Evolutionary conservation across 345 rosid species (phyloP).

Genomic region (Aquilaria yunnanensis): DNA sequence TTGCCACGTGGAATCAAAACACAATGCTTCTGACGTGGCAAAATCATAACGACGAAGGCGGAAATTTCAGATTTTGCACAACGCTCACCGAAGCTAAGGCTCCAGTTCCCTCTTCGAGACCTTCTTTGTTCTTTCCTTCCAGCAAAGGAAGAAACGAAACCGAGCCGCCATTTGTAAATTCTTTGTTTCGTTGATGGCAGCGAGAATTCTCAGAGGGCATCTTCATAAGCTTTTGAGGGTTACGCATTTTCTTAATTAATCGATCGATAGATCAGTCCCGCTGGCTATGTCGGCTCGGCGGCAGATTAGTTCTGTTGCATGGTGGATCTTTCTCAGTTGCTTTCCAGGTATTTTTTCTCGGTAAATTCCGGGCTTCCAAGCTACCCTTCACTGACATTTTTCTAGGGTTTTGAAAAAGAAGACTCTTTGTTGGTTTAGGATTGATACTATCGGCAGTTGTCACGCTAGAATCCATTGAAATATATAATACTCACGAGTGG

Average conservation of each 20-base stretch:
- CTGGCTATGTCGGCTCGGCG: constrained; percentile 21
- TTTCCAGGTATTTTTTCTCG: constrained; percentile 16
- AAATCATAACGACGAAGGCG: too few relatives aligned
- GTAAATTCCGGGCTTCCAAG: not conserved
- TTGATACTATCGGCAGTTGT: constrained; percentile 37
- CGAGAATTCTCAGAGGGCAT: too few relatives aligned
- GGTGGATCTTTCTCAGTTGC: constrained; percentile 17
- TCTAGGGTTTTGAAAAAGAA: constrained; percentile 1
- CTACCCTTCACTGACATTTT: not conserved
- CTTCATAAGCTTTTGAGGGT: not conserved
- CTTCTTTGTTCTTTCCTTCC: too few relatives aligned
- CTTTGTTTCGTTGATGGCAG: too few relatives aligned
- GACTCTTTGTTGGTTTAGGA: constrained; percentile 23
- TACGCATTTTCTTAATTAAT: not conserved
- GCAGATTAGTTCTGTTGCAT: constrained; percentile 10
- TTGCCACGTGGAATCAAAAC: too few relatives aligned
- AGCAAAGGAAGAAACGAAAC: too few relatives aligned
- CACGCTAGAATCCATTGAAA: constrained; percentile 44
- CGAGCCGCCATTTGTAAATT: too few relatives aligned
- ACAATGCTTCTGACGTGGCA: too few relatives aligned
- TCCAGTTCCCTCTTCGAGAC: too few relatives aligned
- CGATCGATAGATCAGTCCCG: not conserved
- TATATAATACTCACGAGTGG: constrained; percentile 51
- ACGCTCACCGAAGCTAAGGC: too few relatives aligned
- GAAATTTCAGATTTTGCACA: too few relatives aligned